Conservation (phyloP, 257 asterid genomes). For the Paraleonurus japonicus region DNA sequence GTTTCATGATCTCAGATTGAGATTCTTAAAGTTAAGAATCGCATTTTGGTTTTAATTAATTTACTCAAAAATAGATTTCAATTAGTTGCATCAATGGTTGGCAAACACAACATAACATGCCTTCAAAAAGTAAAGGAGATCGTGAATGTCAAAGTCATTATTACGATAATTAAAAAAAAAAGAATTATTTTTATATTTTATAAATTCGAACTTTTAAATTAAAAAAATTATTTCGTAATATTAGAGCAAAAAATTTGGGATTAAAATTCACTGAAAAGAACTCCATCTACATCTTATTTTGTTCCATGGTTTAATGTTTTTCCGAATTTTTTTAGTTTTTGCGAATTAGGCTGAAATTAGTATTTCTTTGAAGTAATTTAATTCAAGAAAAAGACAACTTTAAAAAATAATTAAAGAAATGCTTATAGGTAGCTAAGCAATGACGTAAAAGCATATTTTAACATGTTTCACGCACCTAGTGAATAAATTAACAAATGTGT, state of each 20-base stretch:
- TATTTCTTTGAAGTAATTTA: neutral
- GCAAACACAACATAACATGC: constrained; percentile 30
- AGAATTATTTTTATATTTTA: no score
- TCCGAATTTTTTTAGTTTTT: no score
- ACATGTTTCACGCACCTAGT: constrained; percentile 17
- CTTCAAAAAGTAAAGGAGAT: constrained; percentile 21
- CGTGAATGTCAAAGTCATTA: constrained; percentile 11
- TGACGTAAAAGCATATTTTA: constrained; percentile 22
- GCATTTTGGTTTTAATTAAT: constrained; percentile 9
- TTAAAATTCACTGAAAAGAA: no score
- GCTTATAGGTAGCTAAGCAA: constrained; percentile 30
- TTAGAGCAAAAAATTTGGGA: no score
- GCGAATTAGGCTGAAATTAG: no score
- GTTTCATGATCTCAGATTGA: neutral
- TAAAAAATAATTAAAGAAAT: neutral
- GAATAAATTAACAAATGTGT: neutral
- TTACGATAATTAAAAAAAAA: no score
- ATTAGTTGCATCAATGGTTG: constrained; percentile 31
- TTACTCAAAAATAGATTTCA: neutral
- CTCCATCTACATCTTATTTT: no score
- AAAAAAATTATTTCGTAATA: no score
- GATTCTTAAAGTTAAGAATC: neutral
- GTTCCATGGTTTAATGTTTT: no score
- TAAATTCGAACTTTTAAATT: no score
- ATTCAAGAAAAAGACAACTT: neutral